Evolutionary conservation across 1,284 basidiomycete genomes (phyloP).

Genomic region (Leccinum subrobustum): DNA sequence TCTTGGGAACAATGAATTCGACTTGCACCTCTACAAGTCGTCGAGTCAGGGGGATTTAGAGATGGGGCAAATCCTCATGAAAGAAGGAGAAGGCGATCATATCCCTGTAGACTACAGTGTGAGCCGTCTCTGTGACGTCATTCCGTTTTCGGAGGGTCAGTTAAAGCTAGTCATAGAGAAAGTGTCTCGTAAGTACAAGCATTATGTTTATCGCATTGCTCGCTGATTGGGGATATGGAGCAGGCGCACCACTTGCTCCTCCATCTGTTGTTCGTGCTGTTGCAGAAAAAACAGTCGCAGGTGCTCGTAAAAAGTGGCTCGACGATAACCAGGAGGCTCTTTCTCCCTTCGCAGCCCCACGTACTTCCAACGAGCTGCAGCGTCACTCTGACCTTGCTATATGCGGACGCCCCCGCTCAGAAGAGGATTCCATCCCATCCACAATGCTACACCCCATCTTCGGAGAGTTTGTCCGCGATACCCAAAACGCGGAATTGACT

Average conservation of each 20-base stretch:
- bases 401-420: too few relatives aligned
- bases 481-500: background rate
- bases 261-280: background rate
- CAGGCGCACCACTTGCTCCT: too few relatives aligned
- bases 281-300: background rate
- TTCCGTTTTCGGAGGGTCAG: background rate
- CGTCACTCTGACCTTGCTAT: background rate
- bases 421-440: too few relatives aligned
- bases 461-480: background rate
- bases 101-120: background rate
- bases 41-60: background rate
- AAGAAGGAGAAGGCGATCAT: background rate
- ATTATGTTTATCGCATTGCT: background rate
- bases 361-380: background rate
- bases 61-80: background rate
- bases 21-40: background rate
- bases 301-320: background rate
- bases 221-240: background rate
- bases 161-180: background rate
- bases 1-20: background rate
- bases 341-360: background rate
- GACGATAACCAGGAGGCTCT: background rate
- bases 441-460: background rate
- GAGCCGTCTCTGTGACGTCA: background rate
- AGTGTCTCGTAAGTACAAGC: background rate